Evolutionary conservation across 1,284 basidiomycete species (phyloP).

Genomic region (Cryptococcus sp.): DNA sequence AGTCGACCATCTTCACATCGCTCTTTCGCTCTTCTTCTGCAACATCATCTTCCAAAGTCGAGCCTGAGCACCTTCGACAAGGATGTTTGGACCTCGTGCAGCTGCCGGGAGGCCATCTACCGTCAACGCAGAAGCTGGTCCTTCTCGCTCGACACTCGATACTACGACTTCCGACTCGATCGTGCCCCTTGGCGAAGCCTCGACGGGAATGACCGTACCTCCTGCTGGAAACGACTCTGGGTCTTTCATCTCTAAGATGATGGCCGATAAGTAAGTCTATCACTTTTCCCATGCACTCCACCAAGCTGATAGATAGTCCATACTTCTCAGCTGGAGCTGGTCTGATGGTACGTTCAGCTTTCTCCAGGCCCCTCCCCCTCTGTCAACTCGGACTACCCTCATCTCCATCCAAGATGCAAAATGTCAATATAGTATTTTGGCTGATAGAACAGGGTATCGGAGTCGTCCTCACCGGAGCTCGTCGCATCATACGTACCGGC

Average conservation of each 20-base stretch:
- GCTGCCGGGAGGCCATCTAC: neutral
- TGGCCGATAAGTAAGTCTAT: conserved; percentile 38
- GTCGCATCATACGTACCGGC: conserved; percentile 64
- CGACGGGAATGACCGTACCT: conserved; percentile 8
- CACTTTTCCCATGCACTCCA: neutral
- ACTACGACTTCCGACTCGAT: neutral
- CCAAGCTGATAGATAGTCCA: conserved; percentile 54
- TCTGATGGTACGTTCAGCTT: conserved; percentile 64
- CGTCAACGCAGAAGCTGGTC: conserved; percentile 10
- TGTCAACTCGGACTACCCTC: neutral
- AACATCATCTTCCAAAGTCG: no score
- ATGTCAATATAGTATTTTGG: neutral
- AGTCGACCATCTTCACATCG: no score
- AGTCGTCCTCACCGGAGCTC: conserved; percentile 68
- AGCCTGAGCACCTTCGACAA: no score
- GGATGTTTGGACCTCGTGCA: conserved; percentile 14
- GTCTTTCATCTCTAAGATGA: conserved; percentile 17
- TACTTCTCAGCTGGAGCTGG: conserved; percentile 96
- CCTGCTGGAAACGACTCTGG: neutral
- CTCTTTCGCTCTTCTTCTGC: no score
- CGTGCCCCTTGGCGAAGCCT: no score
- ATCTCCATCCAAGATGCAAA: no score
- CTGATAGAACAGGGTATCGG: conserved; percentile 66
- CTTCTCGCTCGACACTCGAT: conserved; percentile 5
- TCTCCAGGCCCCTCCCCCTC: neutral